Evolutionary conservation across 169 alveolate genomes (phyloP), one percentile per base, ranked within the genome.

Genomic region (Prorocentrum cordatum): DNA sequence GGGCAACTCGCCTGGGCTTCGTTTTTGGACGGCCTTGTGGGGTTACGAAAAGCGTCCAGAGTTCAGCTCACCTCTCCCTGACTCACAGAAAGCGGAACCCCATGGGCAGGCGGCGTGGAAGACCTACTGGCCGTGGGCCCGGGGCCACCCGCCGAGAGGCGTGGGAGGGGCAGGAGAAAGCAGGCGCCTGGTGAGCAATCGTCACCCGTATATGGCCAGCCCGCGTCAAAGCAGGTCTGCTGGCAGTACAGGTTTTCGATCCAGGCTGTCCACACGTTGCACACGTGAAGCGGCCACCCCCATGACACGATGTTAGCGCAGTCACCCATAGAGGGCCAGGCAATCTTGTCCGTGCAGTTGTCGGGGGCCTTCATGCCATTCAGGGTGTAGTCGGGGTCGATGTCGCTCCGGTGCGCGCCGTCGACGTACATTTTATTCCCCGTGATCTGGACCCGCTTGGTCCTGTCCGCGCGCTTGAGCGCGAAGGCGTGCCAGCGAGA

Each of bases 401-500:
- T 22, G 32, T 72, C 84, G 26, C 45, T 72, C 33, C 84, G 67
- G 50, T 45, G 47, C 31, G 47, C 42, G 33, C 61, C 84, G 36
- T 72, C 84, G 20, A 72, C 45, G 31, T 16, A 47, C 31, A 72
- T 72, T 67, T 72, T 72, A 50, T 72, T 45, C 68, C 33, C 24
- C n/a, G 26, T 26, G 67, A 72, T 67, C 35, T 72, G 42, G 84
- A 72, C 47, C 50, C 29, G 42, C 18, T 67, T 39, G 31, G 26
- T 45, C 47, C 31, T 29, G 39, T 72, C 84, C 22, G 50, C 20
- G 27, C 26, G 42, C 68, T 45, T 4, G 32, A 72, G 42, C 16
- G 61, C 84, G 24, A 45, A 47, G 59, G 42, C 12, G 84, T 45
- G 68, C 84, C 84, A 72, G 14, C 84, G 59, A 3, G 83, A 39